Percentiles rank a stretch among this genome's conserved stretches.
These are phyloP conservation scores for Geotrichum fermentans DNA, from an alignment of 1,139 yeast species.

Conservation along the genomic window DNA sequence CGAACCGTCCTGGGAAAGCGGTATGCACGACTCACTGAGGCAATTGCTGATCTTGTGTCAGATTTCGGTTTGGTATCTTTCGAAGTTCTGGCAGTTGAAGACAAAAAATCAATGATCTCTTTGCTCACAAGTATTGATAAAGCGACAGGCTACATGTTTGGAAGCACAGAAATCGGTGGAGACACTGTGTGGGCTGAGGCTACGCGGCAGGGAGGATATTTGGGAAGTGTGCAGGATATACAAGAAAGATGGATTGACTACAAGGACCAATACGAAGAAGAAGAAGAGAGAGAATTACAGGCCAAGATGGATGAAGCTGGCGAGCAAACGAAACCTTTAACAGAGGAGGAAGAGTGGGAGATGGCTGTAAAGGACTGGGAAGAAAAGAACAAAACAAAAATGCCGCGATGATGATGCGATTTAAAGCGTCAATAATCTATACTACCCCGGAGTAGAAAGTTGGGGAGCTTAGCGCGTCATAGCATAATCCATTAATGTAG, in stretches of 20 bases:
- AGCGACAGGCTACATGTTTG: constrained; percentile 90
- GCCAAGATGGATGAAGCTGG: constrained; percentile 21
- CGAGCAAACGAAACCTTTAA: constrained; percentile 28
- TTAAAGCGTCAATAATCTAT: too few relatives aligned
- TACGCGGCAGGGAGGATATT: constrained; percentile 65
- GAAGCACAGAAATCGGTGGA: constrained; percentile 88
- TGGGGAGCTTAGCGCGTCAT: too few relatives aligned
- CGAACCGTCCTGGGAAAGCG: constrained; percentile 54
- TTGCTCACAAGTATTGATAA: constrained; percentile 74
- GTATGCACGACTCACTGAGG: constrained; percentile 66
- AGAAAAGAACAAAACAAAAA: constrained; percentile 29
- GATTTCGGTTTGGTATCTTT: constrained; percentile 85
- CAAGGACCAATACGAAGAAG: constrained; percentile 67
- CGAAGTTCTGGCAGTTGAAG: constrained; percentile 87
- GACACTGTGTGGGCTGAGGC: constrained; percentile 97
- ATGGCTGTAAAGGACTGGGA: constrained; percentile 64
- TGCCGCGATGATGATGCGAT: constrained; percentile 4
- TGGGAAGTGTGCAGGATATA: constrained; percentile 57
- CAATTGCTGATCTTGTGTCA: constrained; percentile 76
- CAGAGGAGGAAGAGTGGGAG: constrained; percentile 72
- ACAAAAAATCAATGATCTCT: constrained; percentile 84
- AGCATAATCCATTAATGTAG: too few relatives aligned
- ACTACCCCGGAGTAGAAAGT: too few relatives aligned
- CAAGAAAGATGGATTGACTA: constrained; percentile 96
- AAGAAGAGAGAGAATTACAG: constrained; percentile 45